phyloP scores from a whole-genome alignment of 768 basidiomycete species.

The Tulasnella sp. region DNA sequence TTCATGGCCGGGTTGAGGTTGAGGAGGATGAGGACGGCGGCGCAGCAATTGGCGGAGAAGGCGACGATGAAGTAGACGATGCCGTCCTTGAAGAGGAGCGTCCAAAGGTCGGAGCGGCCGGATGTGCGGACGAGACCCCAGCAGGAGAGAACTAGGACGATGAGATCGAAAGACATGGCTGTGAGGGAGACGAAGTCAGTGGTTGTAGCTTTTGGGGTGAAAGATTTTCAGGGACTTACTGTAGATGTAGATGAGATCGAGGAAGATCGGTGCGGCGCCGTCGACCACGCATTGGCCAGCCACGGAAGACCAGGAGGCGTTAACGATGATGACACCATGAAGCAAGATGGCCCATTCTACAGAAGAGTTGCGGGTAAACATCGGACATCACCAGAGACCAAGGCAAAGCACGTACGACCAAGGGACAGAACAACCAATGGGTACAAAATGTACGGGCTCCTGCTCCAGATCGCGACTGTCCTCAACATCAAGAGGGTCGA shows the following conservation, averaged over 20 bases:
- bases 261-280: conserved; percentile 33
- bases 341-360: conserved; percentile 49
- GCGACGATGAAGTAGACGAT: conserved; percentile 62
- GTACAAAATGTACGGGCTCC: conserved; percentile 41
- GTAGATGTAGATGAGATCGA: conserved; percentile 60
- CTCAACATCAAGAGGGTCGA: conserved; percentile 18
- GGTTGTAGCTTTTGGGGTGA: conserved; percentile 41
- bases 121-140: conserved; percentile 43
- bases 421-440: conserved; percentile 44
- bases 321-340: conserved; percentile 35
- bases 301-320: neutral
- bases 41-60: conserved; percentile 36
- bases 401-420: conserved; percentile 33
- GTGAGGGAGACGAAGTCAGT: neutral
- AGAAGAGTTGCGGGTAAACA: neutral
- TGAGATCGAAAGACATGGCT: conserved; percentile 60
- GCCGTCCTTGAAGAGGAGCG: conserved; percentile 59
- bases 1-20: conserved; percentile 41
- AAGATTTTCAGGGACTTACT: conserved; percentile 32
- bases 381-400: neutral
- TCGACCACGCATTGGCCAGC: conserved; percentile 15
- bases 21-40: conserved; percentile 28
- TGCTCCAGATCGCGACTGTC: conserved; percentile 56
- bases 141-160: conserved; percentile 48
- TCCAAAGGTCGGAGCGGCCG: conserved; percentile 46